Evolutionary conservation across 495 filamentous ascomycete genomes (phyloP).

Genomic region (Aspergillus baeticus): DNA sequence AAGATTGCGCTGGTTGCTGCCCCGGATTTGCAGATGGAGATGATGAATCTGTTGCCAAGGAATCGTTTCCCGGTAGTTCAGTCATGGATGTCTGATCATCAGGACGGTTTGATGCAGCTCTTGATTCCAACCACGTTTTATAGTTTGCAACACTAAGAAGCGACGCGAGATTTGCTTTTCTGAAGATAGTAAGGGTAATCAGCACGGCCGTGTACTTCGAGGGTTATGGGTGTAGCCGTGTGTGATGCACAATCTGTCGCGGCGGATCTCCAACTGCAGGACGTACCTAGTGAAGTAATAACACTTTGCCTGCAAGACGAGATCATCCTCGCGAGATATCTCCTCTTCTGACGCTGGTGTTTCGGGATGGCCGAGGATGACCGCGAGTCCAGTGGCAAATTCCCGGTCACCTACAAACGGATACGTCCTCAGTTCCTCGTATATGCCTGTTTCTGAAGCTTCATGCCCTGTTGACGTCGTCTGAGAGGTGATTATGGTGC

Average conservation of each 20-base stretch:
- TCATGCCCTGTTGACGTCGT: not conserved
- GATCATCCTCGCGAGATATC: constrained; percentile 39
- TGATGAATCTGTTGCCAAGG: not conserved
- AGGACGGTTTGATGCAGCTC: not conserved
- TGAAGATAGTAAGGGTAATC: constrained; percentile 14
- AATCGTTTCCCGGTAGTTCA: constrained; percentile 1
- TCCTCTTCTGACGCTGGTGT: constrained; percentile 42
- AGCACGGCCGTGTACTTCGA: not conserved
- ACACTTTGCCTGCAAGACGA: constrained; percentile 51
- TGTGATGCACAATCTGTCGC: too few species aligned
- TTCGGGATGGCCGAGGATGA: constrained; percentile 45
- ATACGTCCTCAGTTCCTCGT: constrained; percentile 35
- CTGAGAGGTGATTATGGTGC: not conserved
- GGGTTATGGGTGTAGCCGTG: too few species aligned
- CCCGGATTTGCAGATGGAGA: not conserved
- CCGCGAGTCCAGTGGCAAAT: constrained; percentile 48
- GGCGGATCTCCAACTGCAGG: not conserved
- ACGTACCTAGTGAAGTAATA: constrained; percentile 51
- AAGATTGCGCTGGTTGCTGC: not conserved
- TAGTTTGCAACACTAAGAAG: constrained; percentile 42
- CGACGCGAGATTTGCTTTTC: constrained; percentile 40
- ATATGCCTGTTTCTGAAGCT: constrained; percentile 17
- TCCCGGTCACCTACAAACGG: constrained; percentile 41
- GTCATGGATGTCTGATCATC: not conserved
- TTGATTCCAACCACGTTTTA: constrained; percentile 39